These are phyloP conservation scores for Drechslerella dactyloides DNA, from an alignment of 2,329 filamentous ascomycete genomes.

Conservation along the genomic window DNA sequence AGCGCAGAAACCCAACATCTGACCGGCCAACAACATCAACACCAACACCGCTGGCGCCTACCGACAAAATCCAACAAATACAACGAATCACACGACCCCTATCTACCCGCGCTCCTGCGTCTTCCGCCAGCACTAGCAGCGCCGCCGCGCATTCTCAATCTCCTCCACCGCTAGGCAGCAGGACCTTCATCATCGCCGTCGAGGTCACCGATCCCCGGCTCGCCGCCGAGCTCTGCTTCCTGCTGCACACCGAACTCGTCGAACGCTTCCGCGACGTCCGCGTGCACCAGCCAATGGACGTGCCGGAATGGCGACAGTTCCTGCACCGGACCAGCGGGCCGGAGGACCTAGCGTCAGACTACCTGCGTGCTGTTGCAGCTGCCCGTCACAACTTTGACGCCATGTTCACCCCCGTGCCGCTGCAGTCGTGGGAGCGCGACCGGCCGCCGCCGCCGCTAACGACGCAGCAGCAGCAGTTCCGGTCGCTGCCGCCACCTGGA, in stretches of 20 bases:
- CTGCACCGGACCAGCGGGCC: constrained; percentile 27
- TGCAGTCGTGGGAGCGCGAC: neutral
- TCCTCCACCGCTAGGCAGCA: constrained; percentile 27
- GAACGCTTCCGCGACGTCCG: constrained; percentile 23
- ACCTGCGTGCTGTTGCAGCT: constrained; percentile 43
- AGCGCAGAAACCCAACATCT: constrained; percentile 36
- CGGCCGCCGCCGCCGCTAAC: neutral
- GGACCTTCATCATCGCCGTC: constrained; percentile 30
- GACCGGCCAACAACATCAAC: constrained; percentile 41
- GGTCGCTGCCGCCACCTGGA: constrained; percentile 10
- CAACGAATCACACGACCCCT: constrained; percentile 49
- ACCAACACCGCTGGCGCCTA: constrained; percentile 45
- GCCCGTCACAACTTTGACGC: constrained; percentile 37
- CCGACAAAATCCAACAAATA: constrained; percentile 54
- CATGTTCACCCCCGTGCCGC: constrained; percentile 64
- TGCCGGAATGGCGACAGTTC: constrained; percentile 40
- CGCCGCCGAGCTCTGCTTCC: constrained; percentile 34
- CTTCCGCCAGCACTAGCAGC: constrained; percentile 14
- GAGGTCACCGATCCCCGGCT: constrained; percentile 35
- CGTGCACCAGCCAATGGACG: constrained; percentile 41
- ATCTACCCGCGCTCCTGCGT: constrained; percentile 23
- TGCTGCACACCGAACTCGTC: constrained; percentile 29
- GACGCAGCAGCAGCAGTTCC: constrained; percentile 18
- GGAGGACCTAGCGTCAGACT: constrained; percentile 41
- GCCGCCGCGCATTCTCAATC: neutral